Conservation (phyloP, 2,329 filamentous ascomycete genomes). For the Coniochaeta sp. region DNA sequence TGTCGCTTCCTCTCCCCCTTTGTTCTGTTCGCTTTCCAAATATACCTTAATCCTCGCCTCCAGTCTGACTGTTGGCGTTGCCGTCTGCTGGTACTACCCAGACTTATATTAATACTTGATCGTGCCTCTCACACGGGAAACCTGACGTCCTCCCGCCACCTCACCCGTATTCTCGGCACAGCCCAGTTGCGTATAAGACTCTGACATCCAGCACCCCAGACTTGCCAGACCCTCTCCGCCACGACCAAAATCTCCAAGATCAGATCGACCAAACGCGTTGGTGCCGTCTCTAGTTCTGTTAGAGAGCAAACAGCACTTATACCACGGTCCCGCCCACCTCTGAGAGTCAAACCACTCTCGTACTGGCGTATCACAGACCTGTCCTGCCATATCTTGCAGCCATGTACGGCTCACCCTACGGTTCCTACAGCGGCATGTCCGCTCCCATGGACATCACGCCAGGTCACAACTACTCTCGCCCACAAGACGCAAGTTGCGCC, state of each 20-base stretch:
- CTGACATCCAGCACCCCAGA: neutral
- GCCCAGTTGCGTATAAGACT: neutral
- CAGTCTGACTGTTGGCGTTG: neutral
- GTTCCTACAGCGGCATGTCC: conserved; percentile 42
- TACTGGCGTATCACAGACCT: neutral
- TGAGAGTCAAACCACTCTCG: too few relatives aligned
- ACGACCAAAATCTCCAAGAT: neutral
- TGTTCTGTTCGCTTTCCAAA: neutral
- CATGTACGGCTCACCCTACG: conserved; percentile 38
- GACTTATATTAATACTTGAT: neutral
- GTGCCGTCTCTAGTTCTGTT: conserved; percentile 1
- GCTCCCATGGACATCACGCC: conserved; percentile 38
- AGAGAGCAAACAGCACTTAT: conserved; percentile 9
- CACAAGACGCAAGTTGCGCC: conserved; percentile 39
- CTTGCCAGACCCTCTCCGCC: neutral
- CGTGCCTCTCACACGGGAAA: neutral
- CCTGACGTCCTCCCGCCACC: neutral
- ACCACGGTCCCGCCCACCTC: conserved; percentile 3
- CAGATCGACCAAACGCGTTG: neutral
- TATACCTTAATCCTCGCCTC: neutral
- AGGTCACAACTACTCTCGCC: conserved; percentile 26
- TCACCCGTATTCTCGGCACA: neutral
- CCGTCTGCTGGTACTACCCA: neutral
- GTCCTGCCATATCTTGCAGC: conserved; percentile 4
- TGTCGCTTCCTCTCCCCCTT: neutral